phyloP scores from a whole-genome alignment of 2,329 filamentous ascomycete genomes.

The Ceratocystis variospora region DNA sequence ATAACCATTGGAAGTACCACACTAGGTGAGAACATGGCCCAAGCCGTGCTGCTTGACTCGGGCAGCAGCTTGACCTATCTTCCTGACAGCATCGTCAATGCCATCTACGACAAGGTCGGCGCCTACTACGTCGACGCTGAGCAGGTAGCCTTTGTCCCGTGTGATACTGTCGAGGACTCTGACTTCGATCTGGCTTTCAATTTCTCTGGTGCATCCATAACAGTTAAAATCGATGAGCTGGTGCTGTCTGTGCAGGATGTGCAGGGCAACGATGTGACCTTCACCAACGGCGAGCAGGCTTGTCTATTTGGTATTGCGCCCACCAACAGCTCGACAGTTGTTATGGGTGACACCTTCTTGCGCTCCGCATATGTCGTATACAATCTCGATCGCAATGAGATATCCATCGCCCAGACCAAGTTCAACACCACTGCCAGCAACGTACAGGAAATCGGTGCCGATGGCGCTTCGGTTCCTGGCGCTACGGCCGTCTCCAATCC shows the following conservation, averaged over 20 bases:
- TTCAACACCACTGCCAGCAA: slow-evolving; percentile 38
- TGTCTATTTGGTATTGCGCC: slow-evolving; percentile 57
- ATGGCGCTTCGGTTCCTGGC: slow-evolving; percentile 38
- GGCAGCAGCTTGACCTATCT: slow-evolving; percentile 56
- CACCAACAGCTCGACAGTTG: slow-evolving; percentile 39
- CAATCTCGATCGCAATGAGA: slow-evolving; percentile 56
- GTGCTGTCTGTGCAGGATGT: slow-evolving; percentile 39
- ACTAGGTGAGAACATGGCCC: slow-evolving; percentile 36
- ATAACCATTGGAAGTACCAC: slow-evolving; percentile 33
- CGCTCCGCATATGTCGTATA: slow-evolving; percentile 64
- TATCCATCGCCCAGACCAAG: slow-evolving; percentile 54
- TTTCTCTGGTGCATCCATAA: slow-evolving; percentile 40
- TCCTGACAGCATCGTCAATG: slow-evolving; percentile 39
- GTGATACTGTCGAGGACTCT: slow-evolving; percentile 35
- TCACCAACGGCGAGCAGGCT: slow-evolving; percentile 39
- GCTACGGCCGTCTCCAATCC: slow-evolving; percentile 38
- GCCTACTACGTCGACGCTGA: slow-evolving; percentile 42
- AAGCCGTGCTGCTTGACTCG: slow-evolving; percentile 57
- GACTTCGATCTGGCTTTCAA: slow-evolving; percentile 31
- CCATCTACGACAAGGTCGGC: slow-evolving; percentile 44
- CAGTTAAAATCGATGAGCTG: slow-evolving; percentile 45
- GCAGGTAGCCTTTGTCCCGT: slow-evolving; percentile 48
- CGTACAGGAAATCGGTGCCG: slow-evolving; percentile 42
- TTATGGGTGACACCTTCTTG: slow-evolving; percentile 63
- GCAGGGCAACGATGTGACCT: slow-evolving; percentile 35